Base-by-base conservation (phyloP, 2,329 filamentous ascomycete species). In the Penicillium palitans region DNA sequence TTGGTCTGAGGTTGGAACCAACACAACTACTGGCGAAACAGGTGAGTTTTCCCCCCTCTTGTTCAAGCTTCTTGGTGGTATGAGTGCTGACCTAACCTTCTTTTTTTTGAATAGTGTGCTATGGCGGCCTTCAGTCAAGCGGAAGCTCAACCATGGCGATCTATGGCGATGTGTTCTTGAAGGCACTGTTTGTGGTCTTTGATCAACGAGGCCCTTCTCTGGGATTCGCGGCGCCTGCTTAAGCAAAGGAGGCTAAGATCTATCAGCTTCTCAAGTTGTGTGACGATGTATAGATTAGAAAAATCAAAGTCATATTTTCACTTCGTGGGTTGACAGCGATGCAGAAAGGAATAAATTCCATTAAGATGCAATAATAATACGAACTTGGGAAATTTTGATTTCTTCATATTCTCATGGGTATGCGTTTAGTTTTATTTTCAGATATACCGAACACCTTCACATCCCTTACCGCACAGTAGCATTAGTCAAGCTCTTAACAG, bases 401-500 rank as follows among this genome's bases (percentile, higher is more conserved):
- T 53, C 57, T 62, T 59, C 60, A 50, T 64, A 52, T 63, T 66
- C 65, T 65, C 59, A 52, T 68, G 56, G 51, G 58, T 68, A 62
- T 64, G 60, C 60, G 59, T 62, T 47, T 52, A 31, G 49, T 48
- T 60, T 57, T 62, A 61, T 65, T 65, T 50, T 57, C 51, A 55
- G 46, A 21, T 40, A 46, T 33, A 51, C 49, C 42, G 48, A 39
- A 52, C 33, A 41, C 41, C 61, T 52, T 55, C 33, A 40, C 57
- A 53, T n/a, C 42, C 41, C 65, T 69, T 90, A 98, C 82, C 92
- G 86, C 63, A 98, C 91, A 64, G 87, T 86, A 63, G 90, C 95
- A 40, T 87, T 88, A 79, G 88, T 88, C 72, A 99, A 81, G 59
- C 82, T 90, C 77, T 88, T 86, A 61, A 98, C 93, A 45, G 84